Evolutionary conservation across 805 yeast genomes (phyloP).

Genomic region (Saccharomycopsis schoenii): DNA sequence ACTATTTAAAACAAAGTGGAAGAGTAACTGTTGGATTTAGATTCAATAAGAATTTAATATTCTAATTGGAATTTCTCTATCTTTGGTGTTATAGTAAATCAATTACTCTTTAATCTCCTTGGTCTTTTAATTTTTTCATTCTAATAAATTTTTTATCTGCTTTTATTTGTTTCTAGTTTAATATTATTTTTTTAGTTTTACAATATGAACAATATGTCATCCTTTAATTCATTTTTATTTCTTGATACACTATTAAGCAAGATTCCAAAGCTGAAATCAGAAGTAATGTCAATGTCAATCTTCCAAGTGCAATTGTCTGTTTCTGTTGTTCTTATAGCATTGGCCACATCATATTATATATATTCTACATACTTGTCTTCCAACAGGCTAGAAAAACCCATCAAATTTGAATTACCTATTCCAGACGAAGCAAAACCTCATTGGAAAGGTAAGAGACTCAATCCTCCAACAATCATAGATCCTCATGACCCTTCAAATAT

Average conservation of each 20-base stretch:
- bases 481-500: constrained; percentile 57
- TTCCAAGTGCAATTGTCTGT: constrained; percentile 20
- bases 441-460: constrained; percentile 82
- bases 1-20: too few species aligned
- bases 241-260: neutral
- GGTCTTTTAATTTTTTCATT: neutral
- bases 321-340: constrained; percentile 17
- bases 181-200: neutral
- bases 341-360: constrained; percentile 17
- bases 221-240: neutral
- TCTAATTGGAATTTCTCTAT: neutral
- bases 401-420: constrained; percentile 42
- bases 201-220: neutral
- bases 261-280: neutral
- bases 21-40: neutral
- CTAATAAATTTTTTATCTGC: neutral
- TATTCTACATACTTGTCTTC: constrained; percentile 15
- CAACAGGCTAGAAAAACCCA: constrained; percentile 24
- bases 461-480: constrained; percentile 49
- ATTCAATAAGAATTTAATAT: neutral
- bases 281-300: constrained; percentile 3
- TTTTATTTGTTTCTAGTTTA: too few species aligned
- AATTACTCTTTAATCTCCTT: neutral
- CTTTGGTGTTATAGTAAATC: neutral
- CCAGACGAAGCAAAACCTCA: constrained; percentile 79